Conservation (phyloP, 2,329 filamentous ascomycete species). For the Ophidiomyces ophidiicola region DNA sequence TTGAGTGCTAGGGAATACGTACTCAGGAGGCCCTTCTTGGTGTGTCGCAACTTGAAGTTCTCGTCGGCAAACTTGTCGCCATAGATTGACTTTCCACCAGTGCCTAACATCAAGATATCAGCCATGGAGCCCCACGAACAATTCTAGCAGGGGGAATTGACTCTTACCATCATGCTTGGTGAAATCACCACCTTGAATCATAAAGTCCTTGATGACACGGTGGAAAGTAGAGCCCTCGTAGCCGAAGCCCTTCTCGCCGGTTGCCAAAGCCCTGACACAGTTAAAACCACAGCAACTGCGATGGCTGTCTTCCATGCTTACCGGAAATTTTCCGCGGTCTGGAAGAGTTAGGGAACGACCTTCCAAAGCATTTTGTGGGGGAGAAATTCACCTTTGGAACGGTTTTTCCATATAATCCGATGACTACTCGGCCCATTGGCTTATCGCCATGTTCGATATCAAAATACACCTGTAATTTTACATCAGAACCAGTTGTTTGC, state of each 20-base stretch:
- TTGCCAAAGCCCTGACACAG: constrained; percentile 42
- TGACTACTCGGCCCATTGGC: constrained; percentile 47
- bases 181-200: constrained; percentile 60
- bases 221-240: constrained; percentile 57
- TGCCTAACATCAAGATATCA: constrained; percentile 31
- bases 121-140: too few species aligned
- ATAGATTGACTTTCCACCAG: constrained; percentile 57
- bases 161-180: constrained; percentile 47
- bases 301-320: constrained; percentile 20
- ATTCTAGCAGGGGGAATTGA: background rate
- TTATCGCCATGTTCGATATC: constrained; percentile 54
- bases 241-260: constrained; percentile 55
- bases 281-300: background rate
- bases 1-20: constrained; percentile 22
- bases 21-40: constrained; percentile 51
- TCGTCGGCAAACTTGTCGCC: constrained; percentile 55
- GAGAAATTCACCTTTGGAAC: constrained; percentile 45
- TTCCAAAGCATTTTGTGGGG: background rate
- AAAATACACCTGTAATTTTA: constrained; percentile 46
- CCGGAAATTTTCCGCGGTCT: constrained; percentile 56
- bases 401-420: constrained; percentile 56
- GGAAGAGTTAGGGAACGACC: constrained; percentile 7
- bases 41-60: constrained; percentile 61
- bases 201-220: constrained; percentile 58
- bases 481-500: background rate